These are phyloP conservation scores for Leishmania tropica DNA, from an alignment of 208 protist species.

Conservation along the genomic window DNA sequence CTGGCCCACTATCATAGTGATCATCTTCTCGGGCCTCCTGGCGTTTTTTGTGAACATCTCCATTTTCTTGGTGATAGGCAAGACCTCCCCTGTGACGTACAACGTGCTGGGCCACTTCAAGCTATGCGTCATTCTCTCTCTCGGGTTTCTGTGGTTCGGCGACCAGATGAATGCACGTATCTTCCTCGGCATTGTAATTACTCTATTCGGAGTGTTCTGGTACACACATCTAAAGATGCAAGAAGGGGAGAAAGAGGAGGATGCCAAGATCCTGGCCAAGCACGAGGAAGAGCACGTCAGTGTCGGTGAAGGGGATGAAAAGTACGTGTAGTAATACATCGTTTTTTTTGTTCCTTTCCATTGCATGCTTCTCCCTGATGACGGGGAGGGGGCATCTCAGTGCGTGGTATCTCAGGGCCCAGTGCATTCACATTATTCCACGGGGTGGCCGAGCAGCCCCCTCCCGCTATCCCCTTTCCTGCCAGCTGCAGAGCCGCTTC, in stretches of 20 bases:
- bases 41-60: constrained; percentile 91
- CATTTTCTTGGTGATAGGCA: constrained; percentile 89
- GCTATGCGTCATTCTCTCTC: constrained; percentile 69
- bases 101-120: constrained; percentile 92
- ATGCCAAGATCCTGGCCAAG: constrained; percentile 1
- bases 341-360: not conserved
- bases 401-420: not conserved
- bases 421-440: not conserved
- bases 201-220: constrained; percentile 72
- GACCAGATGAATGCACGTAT: constrained; percentile 36
- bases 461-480: not conserved
- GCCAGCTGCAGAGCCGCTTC: not conserved
- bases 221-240: constrained; percentile 75
- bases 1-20: constrained; percentile 32
- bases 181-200: constrained; percentile 51
- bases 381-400: not conserved
- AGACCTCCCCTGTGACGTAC: constrained; percentile 87
- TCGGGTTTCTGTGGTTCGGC: constrained; percentile 75
- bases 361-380: not conserved
- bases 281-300: constrained; percentile 7
- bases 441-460: not conserved
- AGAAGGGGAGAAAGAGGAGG: constrained; percentile 27
- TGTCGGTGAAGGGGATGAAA: not conserved
- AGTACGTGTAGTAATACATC: not conserved
- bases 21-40: constrained; percentile 56